phyloP scores from a whole-genome alignment of 2,329 filamentous ascomycete genomes.

The Didymosphaeria variabile region DNA sequence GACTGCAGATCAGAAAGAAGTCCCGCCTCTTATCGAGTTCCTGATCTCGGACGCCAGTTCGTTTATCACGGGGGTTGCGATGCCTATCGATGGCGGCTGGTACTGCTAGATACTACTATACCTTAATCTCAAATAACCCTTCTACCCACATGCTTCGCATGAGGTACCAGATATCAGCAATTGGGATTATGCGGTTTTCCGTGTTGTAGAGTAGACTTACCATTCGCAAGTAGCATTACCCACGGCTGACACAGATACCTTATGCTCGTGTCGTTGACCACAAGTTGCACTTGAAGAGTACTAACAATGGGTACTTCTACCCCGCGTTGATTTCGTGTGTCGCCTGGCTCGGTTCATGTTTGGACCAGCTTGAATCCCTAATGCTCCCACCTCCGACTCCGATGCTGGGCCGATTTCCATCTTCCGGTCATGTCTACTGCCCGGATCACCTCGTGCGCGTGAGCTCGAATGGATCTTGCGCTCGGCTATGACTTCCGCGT shows the following conservation, averaged over 20 bases:
- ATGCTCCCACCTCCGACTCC: background rate
- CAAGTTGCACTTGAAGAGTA: background rate
- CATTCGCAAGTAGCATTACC: too few relatives aligned
- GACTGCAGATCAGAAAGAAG: conserved; percentile 43
- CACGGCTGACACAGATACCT: too few relatives aligned
- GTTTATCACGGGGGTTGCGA: conserved; percentile 58
- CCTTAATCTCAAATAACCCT: background rate
- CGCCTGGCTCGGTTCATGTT: background rate
- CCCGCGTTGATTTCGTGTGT: background rate
- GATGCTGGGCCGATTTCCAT: background rate
- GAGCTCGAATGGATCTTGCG: background rate
- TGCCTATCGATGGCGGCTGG: conserved; percentile 60
- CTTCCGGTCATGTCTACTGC: background rate
- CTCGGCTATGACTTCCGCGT: background rate
- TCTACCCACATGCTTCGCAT: background rate
- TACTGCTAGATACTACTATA: conserved; percentile 25
- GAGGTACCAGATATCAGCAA: too few relatives aligned
- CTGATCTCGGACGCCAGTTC: conserved; percentile 57
- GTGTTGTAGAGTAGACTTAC: too few relatives aligned
- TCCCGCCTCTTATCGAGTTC: conserved; percentile 59
- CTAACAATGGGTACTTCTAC: background rate
- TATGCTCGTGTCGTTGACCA: too few relatives aligned
- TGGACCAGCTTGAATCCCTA: background rate
- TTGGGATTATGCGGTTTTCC: too few relatives aligned
- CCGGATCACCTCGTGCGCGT: background rate